phyloP scores from a whole-genome alignment of 1,284 basidiomycete species.

The Neonothopanus nambi region DNA sequence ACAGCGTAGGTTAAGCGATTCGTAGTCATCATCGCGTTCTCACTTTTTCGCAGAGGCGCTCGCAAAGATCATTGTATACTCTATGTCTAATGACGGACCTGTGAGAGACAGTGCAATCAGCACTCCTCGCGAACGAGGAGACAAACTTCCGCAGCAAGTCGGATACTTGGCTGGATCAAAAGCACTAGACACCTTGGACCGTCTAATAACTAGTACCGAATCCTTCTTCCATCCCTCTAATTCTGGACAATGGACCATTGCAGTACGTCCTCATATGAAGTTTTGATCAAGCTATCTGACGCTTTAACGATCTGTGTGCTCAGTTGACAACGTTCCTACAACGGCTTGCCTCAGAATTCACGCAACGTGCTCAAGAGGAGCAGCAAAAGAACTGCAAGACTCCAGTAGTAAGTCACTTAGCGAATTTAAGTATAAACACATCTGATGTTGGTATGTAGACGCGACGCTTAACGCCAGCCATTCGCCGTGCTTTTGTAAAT shows the following conservation, averaged over 20 bases:
- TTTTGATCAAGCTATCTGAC: background rate
- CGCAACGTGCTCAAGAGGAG: slow-evolving; percentile 83
- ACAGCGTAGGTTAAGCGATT: slow-evolving; percentile 49
- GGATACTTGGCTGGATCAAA: slow-evolving; percentile 85
- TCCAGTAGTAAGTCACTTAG: slow-evolving; percentile 55
- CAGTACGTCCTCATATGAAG: slow-evolving; percentile 36
- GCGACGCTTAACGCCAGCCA: slow-evolving; percentile 78
- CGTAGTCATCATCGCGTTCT: slow-evolving; percentile 8
- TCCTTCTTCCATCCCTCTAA: slow-evolving; percentile 92
- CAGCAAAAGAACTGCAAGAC: slow-evolving; percentile 80
- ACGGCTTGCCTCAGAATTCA: slow-evolving; percentile 80
- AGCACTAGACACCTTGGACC: slow-evolving; percentile 87
- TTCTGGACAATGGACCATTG: slow-evolving; percentile 68
- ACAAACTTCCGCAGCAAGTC: slow-evolving; percentile 31
- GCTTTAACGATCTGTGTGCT: slow-evolving; percentile 5
- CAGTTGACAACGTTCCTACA: slow-evolving; percentile 79
- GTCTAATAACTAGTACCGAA: slow-evolving; percentile 91
- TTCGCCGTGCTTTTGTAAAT: slow-evolving; percentile 83
- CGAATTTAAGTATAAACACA: background rate
- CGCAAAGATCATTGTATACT: slow-evolving; percentile 89
- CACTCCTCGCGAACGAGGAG: slow-evolving; percentile 31
- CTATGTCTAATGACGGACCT: slow-evolving; percentile 85
- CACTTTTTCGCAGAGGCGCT: slow-evolving; percentile 60
- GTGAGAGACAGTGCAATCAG: slow-evolving; percentile 41
- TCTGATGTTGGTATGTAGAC: slow-evolving; percentile 39